A percentile compares a stretch with the other conserved stretches of the same genome.
Conservation (phyloP, 768 basidiomycete genomes). For the Nevesoporus exiguus region DNA sequence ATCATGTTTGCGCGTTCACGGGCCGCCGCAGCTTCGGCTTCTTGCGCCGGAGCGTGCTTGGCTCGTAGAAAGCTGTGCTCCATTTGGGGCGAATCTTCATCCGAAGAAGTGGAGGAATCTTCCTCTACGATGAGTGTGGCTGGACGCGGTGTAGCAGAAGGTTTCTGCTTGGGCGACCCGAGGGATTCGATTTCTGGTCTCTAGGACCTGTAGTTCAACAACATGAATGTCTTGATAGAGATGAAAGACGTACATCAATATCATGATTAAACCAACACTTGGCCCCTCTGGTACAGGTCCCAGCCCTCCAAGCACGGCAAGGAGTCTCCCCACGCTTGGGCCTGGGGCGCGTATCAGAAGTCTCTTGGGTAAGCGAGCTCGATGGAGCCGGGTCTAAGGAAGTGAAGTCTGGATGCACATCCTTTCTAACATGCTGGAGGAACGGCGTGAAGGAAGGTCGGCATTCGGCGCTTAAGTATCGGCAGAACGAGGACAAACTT, state of each 20-base stretch:
- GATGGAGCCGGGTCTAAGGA: neutral
- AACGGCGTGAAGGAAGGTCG: neutral
- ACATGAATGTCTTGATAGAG: neutral
- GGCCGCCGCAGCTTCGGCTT: slow-evolving; percentile 14
- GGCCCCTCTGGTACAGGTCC: slow-evolving; percentile 36
- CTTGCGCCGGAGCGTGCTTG: slow-evolving; percentile 3
- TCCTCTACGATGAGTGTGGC: neutral
- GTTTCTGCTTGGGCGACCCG: neutral
- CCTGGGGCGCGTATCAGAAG: slow-evolving; percentile 19
- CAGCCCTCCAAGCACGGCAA: slow-evolving; percentile 36
- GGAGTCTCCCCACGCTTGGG: slow-evolving; percentile 20
- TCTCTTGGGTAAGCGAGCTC: neutral
- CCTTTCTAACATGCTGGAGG: neutral
- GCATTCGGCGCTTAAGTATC: neutral
- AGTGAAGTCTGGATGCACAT: neutral
- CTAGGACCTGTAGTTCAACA: neutral
- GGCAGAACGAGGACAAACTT: neutral
- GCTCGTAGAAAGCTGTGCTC: neutral
- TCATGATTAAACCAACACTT: slow-evolving; percentile 37
- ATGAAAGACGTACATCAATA: slow-evolving; percentile 25
- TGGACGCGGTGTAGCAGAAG: neutral
- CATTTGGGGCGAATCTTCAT: too few relatives aligned
- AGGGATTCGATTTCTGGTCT: slow-evolving; percentile 1
- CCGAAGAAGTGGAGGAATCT: neutral
- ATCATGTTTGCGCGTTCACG: slow-evolving; percentile 12